These are phyloP conservation scores for Trametes pubescens DNA, from an alignment of 1,284 basidiomycete species.

Conservation along the genomic window DNA sequence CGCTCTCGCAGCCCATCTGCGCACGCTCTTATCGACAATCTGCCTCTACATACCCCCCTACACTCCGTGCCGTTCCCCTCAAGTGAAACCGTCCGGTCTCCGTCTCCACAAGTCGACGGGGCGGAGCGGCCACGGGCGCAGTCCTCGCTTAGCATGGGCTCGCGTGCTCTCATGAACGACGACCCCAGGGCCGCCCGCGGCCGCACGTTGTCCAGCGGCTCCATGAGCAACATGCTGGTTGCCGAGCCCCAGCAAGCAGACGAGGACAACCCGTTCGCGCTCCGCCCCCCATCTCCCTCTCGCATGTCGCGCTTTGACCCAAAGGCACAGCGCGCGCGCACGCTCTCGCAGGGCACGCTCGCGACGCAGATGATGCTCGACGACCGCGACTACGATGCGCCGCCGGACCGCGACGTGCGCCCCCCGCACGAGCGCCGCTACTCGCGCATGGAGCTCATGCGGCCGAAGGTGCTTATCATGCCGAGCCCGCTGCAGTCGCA, in stretches of 20 bases:
- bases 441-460: constrained; percentile 76
- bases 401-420: constrained; percentile 39
- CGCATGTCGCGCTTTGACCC: constrained; percentile 76
- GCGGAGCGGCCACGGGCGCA: constrained; percentile 50
- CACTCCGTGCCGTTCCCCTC: constrained; percentile 71
- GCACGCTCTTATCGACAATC: constrained; percentile 57
- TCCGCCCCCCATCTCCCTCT: constrained; percentile 64
- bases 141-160: constrained; percentile 58
- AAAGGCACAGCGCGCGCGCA: constrained; percentile 68
- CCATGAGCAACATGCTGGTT: constrained; percentile 64
- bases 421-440: constrained; percentile 61
- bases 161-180: constrained; percentile 51
- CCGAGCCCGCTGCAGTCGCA: constrained; percentile 77
- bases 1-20: constrained; percentile 55
- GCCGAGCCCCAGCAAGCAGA: constrained; percentile 46
- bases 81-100: constrained; percentile 58
- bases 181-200: constrained; percentile 68
- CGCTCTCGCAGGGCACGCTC: constrained; percentile 70
- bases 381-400: constrained; percentile 47
- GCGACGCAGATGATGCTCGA: constrained; percentile 70
- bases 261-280: constrained; percentile 62
- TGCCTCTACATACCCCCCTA: constrained; percentile 51
- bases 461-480: constrained; percentile 87
- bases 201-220: constrained; percentile 70
- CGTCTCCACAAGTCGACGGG: constrained; percentile 51